Evolutionary conservation across 2,329 filamentous ascomycete genomes (phyloP).

Genomic region (Thermoascus crustaceus): DNA sequence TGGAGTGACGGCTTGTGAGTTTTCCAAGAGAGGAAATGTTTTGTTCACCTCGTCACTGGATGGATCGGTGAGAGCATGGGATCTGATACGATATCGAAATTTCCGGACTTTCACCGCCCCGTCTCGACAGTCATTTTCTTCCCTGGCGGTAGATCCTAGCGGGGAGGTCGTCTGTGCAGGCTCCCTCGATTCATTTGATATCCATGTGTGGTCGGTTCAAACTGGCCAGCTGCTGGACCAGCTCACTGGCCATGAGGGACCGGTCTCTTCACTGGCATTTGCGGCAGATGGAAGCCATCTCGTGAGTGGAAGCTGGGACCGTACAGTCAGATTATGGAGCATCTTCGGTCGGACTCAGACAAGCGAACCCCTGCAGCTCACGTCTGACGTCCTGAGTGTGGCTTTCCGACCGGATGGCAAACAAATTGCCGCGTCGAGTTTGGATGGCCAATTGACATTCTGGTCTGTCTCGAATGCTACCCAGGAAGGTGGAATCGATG

Average conservation of each 20-base stretch:
- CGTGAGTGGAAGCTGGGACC: constrained; percentile 93
- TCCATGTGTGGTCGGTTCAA: constrained; percentile 97
- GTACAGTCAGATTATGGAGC: constrained; percentile 90
- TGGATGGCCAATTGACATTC: constrained; percentile 91
- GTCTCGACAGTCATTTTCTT: constrained; percentile 83
- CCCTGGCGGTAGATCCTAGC: constrained; percentile 90
- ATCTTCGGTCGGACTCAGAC: constrained; percentile 92
- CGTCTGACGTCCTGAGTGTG: constrained; percentile 81
- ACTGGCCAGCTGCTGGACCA: constrained; percentile 91
- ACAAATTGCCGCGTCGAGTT: constrained; percentile 82
- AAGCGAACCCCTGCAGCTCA: constrained; percentile 84
- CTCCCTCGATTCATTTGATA: constrained; percentile 90
- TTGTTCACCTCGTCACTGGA: constrained; percentile 93
- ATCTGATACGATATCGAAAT: constrained; percentile 90
- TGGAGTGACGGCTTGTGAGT: constrained; percentile 85
- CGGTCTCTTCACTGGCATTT: constrained; percentile 81
- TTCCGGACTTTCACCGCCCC: constrained; percentile 96
- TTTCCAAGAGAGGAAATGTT: constrained; percentile 90
- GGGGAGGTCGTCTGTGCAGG: constrained; percentile 94
- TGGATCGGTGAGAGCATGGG: constrained; percentile 91
- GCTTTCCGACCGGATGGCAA: constrained; percentile 83
- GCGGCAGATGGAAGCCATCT: constrained; percentile 76
- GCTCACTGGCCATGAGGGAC: constrained; percentile 86
- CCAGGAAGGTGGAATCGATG: constrained; percentile 79
- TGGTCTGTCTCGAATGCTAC: constrained; percentile 86